Conservation (phyloP, 345 rosid genomes). For the Camelina hispida region DNA sequence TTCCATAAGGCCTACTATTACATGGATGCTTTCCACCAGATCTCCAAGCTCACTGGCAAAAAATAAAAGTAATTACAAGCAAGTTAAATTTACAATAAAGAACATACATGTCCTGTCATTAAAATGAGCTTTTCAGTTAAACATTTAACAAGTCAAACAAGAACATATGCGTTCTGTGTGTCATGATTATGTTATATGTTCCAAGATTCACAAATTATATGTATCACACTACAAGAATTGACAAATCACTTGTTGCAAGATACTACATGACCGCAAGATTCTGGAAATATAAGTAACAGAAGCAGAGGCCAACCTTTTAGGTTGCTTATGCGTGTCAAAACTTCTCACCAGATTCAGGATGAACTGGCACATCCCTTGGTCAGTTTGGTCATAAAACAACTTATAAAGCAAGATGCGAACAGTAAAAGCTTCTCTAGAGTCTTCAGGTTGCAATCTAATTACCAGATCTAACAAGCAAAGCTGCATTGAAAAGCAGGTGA, state of each 20-base stretch:
- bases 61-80: conserved; percentile 6
- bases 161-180: not conserved
- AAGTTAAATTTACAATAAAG: not conserved
- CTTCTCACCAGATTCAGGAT: conserved; percentile 74
- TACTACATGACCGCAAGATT: conserved; percentile 18
- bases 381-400: conserved; percentile 94
- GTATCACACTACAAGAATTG: conserved; percentile 15
- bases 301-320: conserved; percentile 66
- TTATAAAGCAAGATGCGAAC: conserved; percentile 92
- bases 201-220: conserved; percentile 10
- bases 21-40: conserved; percentile 78
- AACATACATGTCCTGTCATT: not conserved
- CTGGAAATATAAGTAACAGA: conserved; percentile 23
- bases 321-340: conserved; percentile 81
- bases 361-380: conserved; percentile 93
- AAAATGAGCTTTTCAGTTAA: not conserved
- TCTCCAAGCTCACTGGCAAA: conserved; percentile 90
- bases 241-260: conserved; percentile 17
- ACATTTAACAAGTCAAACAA: conserved; percentile 27
- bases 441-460: conserved; percentile 67
- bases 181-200: conserved; percentile 2
- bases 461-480: conserved; percentile 76
- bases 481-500: conserved; percentile 54
- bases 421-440: conserved; percentile 86
- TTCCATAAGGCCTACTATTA: conserved; percentile 76